Evolutionary conservation across 106 monocot species (phyloP).

Genomic region (Vanilla planifolia): DNA sequence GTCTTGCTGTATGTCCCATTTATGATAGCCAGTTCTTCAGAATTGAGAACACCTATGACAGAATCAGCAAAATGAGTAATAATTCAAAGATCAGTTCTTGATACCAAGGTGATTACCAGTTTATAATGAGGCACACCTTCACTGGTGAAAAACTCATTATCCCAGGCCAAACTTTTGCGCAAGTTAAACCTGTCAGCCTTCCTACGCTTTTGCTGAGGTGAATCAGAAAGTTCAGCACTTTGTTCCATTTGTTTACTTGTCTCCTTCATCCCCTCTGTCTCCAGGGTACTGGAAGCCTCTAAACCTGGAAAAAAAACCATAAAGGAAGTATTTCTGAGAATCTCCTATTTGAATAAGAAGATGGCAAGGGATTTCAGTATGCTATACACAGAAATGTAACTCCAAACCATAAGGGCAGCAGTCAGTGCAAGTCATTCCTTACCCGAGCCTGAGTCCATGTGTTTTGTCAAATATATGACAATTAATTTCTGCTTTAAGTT

Average conservation of each 20-base stretch:
- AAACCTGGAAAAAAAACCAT: background rate
- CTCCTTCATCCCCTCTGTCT: constrained; percentile 10
- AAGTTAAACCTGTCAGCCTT: constrained; percentile 32
- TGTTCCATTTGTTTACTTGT: constrained; percentile 20
- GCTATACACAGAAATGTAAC: background rate
- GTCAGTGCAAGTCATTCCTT: no score
- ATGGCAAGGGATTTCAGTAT: no score
- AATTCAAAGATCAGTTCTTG: background rate
- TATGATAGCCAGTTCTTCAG: constrained; percentile 66
- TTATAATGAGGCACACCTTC: constrained; percentile 41
- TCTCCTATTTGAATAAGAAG: no score
- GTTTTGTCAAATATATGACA: no score
- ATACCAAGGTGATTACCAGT: background rate
- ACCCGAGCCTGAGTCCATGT: no score
- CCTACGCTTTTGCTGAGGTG: constrained; percentile 27
- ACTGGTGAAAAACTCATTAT: constrained; percentile 75
- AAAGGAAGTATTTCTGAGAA: no score
- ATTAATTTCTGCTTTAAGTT: no score
- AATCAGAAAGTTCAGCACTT: constrained; percentile 16
- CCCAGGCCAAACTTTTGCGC: constrained; percentile 88
- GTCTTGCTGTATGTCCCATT: constrained; percentile 43
- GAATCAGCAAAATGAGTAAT: background rate
- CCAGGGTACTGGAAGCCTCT: constrained; percentile 6
- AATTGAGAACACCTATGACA: constrained; percentile 66
- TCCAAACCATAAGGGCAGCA: no score